Percentiles rank a stretch among this genome's conserved stretches.
These are phyloP conservation scores for Fusarium veterinarium DNA, from an alignment of 2,329 filamentous ascomycete genomes.

Conservation along the genomic window DNA sequence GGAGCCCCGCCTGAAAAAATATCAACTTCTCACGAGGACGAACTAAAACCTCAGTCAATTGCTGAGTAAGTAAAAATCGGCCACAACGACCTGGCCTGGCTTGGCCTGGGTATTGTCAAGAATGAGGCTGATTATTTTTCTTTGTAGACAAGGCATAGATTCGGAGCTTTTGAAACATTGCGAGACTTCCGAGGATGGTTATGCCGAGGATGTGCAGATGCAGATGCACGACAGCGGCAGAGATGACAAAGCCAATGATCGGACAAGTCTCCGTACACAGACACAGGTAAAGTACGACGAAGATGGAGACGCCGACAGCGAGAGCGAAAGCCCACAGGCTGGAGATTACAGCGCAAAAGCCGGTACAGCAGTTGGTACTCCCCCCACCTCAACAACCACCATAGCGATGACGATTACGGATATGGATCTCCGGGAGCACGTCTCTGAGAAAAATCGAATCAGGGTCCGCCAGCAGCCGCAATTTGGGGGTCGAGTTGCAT, in stretches of 20 bases:
- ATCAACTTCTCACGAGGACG: slow-evolving; percentile 32
- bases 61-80: slow-evolving; percentile 19
- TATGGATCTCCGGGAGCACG: slow-evolving; percentile 36
- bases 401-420: slow-evolving; percentile 36
- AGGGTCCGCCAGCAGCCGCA: slow-evolving; percentile 42
- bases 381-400: slow-evolving; percentile 32
- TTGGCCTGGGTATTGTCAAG: neutral
- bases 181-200: slow-evolving; percentile 12
- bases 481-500: slow-evolving; percentile 36
- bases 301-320: slow-evolving; percentile 3
- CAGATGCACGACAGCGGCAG: slow-evolving; percentile 3
- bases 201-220: slow-evolving; percentile 3
- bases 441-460: slow-evolving; percentile 28
- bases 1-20: slow-evolving; percentile 31
- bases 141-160: neutral
- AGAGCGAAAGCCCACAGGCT: slow-evolving; percentile 2
- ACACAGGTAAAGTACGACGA: slow-evolving; percentile 9
- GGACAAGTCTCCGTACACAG: slow-evolving; percentile 23
- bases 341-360: slow-evolving; percentile 31
- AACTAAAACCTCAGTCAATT: slow-evolving; percentile 14
- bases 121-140: slow-evolving; percentile 4
- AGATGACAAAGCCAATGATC: slow-evolving; percentile 14
- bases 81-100: neutral
- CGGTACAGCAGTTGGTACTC: neutral
- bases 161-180: slow-evolving; percentile 11